These are phyloP conservation scores for Cercophora scortea DNA, from an alignment of 495 filamentous ascomycete species.

Conservation along the genomic window DNA sequence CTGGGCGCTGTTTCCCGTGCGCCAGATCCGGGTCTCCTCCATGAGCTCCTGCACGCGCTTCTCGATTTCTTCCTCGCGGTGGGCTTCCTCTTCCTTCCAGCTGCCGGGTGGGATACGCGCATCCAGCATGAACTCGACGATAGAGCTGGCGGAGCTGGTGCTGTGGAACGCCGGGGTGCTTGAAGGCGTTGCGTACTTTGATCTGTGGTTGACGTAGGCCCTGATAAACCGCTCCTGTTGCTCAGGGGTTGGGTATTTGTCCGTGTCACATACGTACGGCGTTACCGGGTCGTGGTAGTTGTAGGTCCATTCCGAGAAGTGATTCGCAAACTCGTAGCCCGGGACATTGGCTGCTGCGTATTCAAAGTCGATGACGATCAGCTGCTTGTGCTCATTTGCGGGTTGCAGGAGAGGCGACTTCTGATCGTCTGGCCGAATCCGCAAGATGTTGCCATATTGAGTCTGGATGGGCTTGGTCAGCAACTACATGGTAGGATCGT, in stretches of 20 bases:
- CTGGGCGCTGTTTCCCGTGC: slow-evolving; percentile 74
- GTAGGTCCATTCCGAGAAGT: slow-evolving; percentile 98
- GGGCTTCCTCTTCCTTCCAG: slow-evolving; percentile 53
- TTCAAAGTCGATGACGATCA: slow-evolving; percentile 97
- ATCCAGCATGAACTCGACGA: slow-evolving; percentile 65
- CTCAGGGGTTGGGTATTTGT: slow-evolving; percentile 64
- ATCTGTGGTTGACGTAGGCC: slow-evolving; percentile 77
- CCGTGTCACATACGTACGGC: slow-evolving; percentile 60
- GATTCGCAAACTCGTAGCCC: slow-evolving; percentile 92
- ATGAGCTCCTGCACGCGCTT: slow-evolving; percentile 58
- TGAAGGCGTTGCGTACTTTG: slow-evolving; percentile 32
- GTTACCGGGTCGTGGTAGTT: slow-evolving; percentile 72
- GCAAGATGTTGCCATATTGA: slow-evolving; percentile 96
- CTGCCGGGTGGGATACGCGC: slow-evolving; percentile 49
- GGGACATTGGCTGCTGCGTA: slow-evolving; percentile 87
- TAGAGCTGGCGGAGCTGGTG: slow-evolving; percentile 28
- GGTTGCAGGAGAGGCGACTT: slow-evolving; percentile 81
- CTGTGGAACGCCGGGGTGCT: slow-evolving; percentile 18
- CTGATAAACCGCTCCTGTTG: slow-evolving; percentile 79
- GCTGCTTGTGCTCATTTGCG: slow-evolving; percentile 85
- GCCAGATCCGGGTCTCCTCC: slow-evolving; percentile 76
- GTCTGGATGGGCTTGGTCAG: slow-evolving; percentile 46
- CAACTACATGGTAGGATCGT: not conserved
- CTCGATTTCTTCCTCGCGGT: slow-evolving; percentile 52
- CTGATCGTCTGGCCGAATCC: slow-evolving; percentile 73